Base-by-base conservation (phyloP, 257 asterid genomes). In the Ilex asprella region DNA sequence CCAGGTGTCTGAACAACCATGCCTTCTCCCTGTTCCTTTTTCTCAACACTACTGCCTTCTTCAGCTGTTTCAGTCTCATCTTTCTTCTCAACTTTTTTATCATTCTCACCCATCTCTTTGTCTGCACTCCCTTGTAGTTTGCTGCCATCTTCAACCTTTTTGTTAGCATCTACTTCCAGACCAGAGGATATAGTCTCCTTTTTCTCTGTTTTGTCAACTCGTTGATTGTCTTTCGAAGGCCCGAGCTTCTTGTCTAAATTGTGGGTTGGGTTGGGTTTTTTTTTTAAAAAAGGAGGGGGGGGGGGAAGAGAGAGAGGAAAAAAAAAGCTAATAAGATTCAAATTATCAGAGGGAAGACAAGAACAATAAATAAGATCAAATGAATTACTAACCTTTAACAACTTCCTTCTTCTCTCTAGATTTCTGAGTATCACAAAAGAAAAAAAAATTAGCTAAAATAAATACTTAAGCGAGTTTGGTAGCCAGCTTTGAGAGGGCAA, bases 381-480 rank as follows among this genome's bases (percentile, higher is more conserved):
- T 16, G 54, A 39, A 39, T 60, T 77, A 84, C 96, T 90, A 76
- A 86, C 96, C 95, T 74, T 84, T 81, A 31, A 76, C 59, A 16
- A 56, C 70, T 62, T 75, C 84, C 21, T 80, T 76, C 80, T 86
- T 86, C 72, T 68, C 85, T 59, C 70, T 82, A 72, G 71, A 59
- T 75, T 67, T 76, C 96, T 80, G 61, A 60, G 67, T 56, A 62
- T 61, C 65, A 68, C 65, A 27, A 39, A 50, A 59, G 43, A 55
- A 61, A 67, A 63, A 72, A 14, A 43, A 62, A 60, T 67, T 47
- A 67, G 67, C 62, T 13, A 46, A 46, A 4, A 35, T 3, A 35
- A 35, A 35, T 35, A 35, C 41, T 35, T 21, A 21, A 21, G 27
- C 27, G 27, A 35, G 8, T 35, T 35, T 35, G 41, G 41, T 35